Conservation (phyloP, 2,329 filamentous ascomycete genomes). For the Chaetomiaceae sp. region DNA sequence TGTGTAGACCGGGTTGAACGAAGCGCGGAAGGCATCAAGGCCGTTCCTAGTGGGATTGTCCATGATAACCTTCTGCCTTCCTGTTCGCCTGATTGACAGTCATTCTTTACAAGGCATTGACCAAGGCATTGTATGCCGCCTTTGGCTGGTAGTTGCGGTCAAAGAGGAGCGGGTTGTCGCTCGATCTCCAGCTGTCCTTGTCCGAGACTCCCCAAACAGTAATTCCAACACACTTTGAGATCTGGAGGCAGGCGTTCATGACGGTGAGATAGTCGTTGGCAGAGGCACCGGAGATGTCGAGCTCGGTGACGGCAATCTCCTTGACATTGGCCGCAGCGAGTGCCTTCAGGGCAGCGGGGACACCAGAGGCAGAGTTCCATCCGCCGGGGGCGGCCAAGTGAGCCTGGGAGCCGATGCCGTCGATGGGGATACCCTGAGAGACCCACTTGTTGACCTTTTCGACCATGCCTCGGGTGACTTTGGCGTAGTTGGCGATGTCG, state of each 20-base stretch:
- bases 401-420: conserved; percentile 58
- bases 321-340: conserved; percentile 11
- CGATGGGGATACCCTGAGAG: conserved; percentile 56
- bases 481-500: conserved; percentile 54
- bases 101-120: conserved; percentile 9
- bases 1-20: too few relatives aligned
- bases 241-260: conserved; percentile 9
- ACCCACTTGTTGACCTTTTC: conserved; percentile 60
- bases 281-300: conserved; percentile 8
- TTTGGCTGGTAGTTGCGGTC: conserved; percentile 14
- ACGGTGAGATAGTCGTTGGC: conserved; percentile 15
- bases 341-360: conserved; percentile 8
- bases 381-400: conserved; percentile 38
- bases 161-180: conserved; percentile 12
- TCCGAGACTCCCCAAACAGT: conserved; percentile 15
- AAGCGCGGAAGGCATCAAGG: too few relatives aligned
- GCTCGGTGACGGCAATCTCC: conserved; percentile 14
- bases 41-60: too few relatives aligned
- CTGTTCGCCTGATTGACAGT: background rate
- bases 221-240: conserved; percentile 11
- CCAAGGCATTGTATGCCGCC: conserved; percentile 11
- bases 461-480: conserved; percentile 50
- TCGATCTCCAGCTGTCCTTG: conserved; percentile 14
- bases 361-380: conserved; percentile 16
- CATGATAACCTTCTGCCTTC: too few relatives aligned